Base-by-base conservation (phyloP, 352 stramenopile species). In the Saprolegnia parasitica region DNA sequence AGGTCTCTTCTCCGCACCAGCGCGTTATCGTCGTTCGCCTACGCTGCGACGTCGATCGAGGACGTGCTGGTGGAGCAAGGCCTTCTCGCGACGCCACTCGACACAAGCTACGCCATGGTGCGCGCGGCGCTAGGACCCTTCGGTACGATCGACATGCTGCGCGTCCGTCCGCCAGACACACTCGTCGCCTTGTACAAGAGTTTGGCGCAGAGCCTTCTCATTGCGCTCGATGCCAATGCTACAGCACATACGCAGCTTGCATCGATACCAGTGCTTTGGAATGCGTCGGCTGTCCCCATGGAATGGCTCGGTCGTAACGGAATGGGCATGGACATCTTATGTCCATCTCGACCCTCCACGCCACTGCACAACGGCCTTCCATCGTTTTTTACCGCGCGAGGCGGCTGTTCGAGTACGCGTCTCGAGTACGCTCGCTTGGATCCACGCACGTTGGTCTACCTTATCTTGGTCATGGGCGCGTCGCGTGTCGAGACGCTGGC, bases 1-100 rank as follows among this genome's bases (percentile, higher is more conserved):
- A 40, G 9, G 24, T 60, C 52, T 3, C 52, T 71, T 18, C 8
- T 71, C 23, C 47, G 65, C 6, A 15, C 20, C 23, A 71, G 49
- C 37, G 10, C 64, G 18, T 10, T 11, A 13, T 71, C 50, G 67
- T 20, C 49, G 32, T 68, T 68, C 49, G 10, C 49, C 15, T 66
- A 71, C 18, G 11, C 50, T 20, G 29, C 21, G 4, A 58, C 50
- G 13, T 32, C n/a, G 18, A n/a, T 58, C 15, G 15, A 26, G 21
- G 50, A 20, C 16, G 50, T 58, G 4, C 21, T 65, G 32, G 2
- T 18, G 4, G 32, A 50, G n/a, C n/a, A 50, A 20, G 20, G 29
- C 24, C 3, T 39, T 18, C 5, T 65, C 18, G 23, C 32, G 40
- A 52, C 16, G 9, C 56, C 56, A 0, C 29, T 65, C 18, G 37